phyloP scores from a whole-genome alignment of 2,329 filamentous ascomycete species.

The Alternaria brassicae region DNA sequence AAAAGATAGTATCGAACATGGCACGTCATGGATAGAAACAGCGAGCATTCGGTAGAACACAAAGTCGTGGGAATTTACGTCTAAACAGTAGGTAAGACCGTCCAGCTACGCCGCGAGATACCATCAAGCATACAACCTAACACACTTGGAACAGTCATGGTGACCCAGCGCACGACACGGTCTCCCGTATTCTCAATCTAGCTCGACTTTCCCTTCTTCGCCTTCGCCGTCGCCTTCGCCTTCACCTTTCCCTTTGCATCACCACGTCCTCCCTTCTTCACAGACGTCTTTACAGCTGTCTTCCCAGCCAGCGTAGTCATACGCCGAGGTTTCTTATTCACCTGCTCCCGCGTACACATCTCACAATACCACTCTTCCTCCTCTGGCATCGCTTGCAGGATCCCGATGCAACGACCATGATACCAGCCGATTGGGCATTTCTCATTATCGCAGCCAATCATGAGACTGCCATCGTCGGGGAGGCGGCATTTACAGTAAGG shows the following conservation, averaged over 20 bases:
- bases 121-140: not conserved
- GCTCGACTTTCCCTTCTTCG: not conserved
- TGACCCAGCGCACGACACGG: not conserved
- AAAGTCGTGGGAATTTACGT: not conserved
- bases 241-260: not conserved
- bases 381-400: not conserved
- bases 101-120: not conserved
- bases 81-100: not conserved
- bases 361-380: slow-evolving; percentile 8
- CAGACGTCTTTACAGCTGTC: not conserved
- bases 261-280: not conserved
- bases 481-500: slow-evolving; percentile 10
- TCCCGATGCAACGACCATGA: slow-evolving; percentile 10
- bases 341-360: not conserved
- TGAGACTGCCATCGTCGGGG: slow-evolving; percentile 6
- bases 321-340: not conserved
- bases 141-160: not conserved
- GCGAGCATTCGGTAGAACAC: not conserved
- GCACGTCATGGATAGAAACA: not conserved
- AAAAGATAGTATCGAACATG: no score
- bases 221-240: not conserved
- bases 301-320: not conserved
- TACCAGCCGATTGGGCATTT: slow-evolving; percentile 11
- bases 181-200: not conserved
- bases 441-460: slow-evolving; percentile 15